These are phyloP conservation scores for Phytophthora pinifolia DNA, from an alignment of 352 stramenopile species.

Conservation along the genomic window DNA sequence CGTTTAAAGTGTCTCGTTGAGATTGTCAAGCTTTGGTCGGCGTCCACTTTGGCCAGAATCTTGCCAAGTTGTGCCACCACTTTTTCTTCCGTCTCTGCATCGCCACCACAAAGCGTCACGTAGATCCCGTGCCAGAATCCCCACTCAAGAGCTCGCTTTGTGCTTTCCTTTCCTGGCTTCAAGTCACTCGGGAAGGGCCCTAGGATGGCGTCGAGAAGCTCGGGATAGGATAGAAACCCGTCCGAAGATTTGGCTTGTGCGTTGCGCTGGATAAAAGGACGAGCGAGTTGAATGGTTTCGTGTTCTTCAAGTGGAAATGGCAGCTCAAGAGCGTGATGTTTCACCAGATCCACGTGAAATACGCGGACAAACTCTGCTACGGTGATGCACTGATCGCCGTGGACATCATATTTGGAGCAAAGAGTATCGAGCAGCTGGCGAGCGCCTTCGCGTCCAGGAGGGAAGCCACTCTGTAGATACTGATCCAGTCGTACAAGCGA, in stretches of 20 bases:
- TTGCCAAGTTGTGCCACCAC: conserved; percentile 49
- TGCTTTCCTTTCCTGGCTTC: background rate
- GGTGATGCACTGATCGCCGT: conserved; percentile 36
- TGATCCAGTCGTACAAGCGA: conserved; percentile 29
- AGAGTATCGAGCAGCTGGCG: conserved; percentile 35
- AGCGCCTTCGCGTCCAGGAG: conserved; percentile 9
- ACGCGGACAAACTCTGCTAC: conserved; percentile 38
- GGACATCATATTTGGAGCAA: conserved; percentile 53
- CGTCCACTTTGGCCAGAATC: conserved; percentile 59
- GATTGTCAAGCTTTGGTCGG: conserved; percentile 29
- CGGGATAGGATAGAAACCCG: conserved; percentile 36
- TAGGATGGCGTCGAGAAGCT: conserved; percentile 43
- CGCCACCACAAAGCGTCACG: conserved; percentile 34
- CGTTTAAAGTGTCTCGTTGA: conserved; percentile 42
- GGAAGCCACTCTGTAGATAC: conserved; percentile 51
- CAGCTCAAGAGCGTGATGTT: conserved; percentile 33
- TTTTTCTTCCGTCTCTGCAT: conserved; percentile 24
- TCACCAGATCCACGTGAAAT: conserved; percentile 38
- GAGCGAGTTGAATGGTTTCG: conserved; percentile 36
- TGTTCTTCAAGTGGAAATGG: conserved; percentile 38
- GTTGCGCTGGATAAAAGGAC: conserved; percentile 17
- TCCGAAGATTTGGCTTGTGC: background rate
- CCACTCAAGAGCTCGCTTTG: conserved; percentile 20
- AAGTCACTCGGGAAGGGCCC: conserved; percentile 5
- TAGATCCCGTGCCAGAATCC: conserved; percentile 46